Conservation (phyloP, 371 early-diverging fungal genomes). For the Chytridium lagenaria region DNA sequence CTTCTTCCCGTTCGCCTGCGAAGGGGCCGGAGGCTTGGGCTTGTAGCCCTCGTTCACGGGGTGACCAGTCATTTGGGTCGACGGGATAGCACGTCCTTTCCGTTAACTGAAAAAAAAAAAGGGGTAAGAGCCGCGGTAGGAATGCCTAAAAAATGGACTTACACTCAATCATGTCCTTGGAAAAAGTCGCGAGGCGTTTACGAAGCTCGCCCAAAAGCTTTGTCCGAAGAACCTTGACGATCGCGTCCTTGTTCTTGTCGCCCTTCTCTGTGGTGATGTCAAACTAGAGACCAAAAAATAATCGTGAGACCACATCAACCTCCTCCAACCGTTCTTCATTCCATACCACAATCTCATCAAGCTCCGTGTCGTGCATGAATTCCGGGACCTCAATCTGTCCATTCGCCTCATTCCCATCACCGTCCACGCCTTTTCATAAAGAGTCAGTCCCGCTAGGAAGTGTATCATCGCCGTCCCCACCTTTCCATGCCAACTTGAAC, state of each 20-base stretch:
- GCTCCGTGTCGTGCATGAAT: slow-evolving; percentile 87
- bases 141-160: slow-evolving; percentile 29
- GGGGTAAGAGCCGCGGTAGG: too few species aligned
- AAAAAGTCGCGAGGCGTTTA: slow-evolving; percentile 69
- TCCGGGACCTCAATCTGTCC: slow-evolving; percentile 90
- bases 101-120: slow-evolving; percentile 58
- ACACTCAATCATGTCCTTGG: slow-evolving; percentile 77
- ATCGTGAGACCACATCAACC: too few species aligned
- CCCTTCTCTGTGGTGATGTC: slow-evolving; percentile 74
- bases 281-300: slow-evolving; percentile 57
- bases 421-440: slow-evolving; percentile 29
- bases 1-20: slow-evolving; percentile 4
- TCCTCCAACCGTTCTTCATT: too few species aligned
- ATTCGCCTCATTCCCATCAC: slow-evolving; percentile 66
- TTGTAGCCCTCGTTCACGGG: slow-evolving; percentile 47
- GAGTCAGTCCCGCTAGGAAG: not conserved
- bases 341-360: slow-evolving; percentile 80
- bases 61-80: slow-evolving; percentile 59
- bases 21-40: slow-evolving; percentile 49
- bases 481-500: slow-evolving; percentile 76
- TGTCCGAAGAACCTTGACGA: slow-evolving; percentile 77
- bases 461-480: slow-evolving; percentile 19
- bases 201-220: slow-evolving; percentile 67
- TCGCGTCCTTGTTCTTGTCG: slow-evolving; percentile 61
- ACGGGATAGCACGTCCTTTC: slow-evolving; percentile 86